Evolutionary conservation across 225 moss, liverwort and hornwort species (phyloP).

Genomic region (Pleurozium schreberi): DNA sequence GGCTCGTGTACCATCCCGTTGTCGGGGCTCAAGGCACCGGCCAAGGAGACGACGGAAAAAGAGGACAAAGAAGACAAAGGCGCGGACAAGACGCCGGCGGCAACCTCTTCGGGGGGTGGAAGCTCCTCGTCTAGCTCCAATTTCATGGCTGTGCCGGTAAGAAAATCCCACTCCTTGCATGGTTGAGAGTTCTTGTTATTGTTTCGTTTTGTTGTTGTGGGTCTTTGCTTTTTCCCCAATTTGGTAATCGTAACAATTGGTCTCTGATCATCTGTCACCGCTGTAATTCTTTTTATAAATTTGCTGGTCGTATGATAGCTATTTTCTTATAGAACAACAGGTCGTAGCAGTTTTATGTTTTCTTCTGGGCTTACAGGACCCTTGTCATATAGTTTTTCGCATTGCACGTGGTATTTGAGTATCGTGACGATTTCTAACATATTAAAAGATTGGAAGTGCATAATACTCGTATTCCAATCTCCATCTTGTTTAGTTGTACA

Average conservation of each 20-base stretch:
- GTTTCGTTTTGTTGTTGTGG: neutral
- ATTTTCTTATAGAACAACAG: neutral
- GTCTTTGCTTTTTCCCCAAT: neutral
- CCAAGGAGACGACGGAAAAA: neutral
- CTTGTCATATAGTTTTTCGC: neutral
- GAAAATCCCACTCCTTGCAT: neutral
- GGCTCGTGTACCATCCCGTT: constrained; percentile 53
- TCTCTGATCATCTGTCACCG: neutral
- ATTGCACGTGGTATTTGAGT: neutral
- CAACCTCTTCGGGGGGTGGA: neutral
- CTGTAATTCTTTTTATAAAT: neutral
- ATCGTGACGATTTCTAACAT: neutral
- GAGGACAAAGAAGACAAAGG: neutral
- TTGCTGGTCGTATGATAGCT: neutral
- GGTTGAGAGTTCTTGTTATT: neutral
- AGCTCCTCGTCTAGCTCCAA: constrained; percentile 15
- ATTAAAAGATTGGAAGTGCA: neutral
- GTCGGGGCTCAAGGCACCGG: constrained; percentile 16
- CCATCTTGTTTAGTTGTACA: neutral
- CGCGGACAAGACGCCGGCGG: neutral
- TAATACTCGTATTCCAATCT: neutral
- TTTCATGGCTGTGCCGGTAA: constrained; percentile 19
- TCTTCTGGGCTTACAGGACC: neutral
- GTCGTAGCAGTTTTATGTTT: too few species aligned
- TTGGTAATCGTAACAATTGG: neutral